Percentiles rank a stretch among this genome's conserved stretches.
These are phyloP conservation scores for Microbotryum scabiosae DNA, from an alignment of 1,284 basidiomycete species.

Conservation along the genomic window DNA sequence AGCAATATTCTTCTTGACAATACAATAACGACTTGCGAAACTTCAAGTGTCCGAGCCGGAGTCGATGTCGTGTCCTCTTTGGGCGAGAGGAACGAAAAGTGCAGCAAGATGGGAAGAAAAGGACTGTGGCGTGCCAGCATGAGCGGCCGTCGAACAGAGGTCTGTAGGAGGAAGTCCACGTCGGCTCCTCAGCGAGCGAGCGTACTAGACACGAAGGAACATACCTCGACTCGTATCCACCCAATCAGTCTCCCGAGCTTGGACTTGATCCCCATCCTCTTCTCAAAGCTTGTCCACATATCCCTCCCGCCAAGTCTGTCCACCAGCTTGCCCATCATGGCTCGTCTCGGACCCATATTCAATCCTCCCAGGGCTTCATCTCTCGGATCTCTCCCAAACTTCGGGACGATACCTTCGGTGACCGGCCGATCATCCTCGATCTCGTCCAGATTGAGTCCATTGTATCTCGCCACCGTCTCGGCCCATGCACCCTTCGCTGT, in stretches of 20 bases:
- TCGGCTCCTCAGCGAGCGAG: not conserved
- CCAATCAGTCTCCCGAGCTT: not conserved
- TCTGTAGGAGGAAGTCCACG: not conserved
- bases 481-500: not conserved
- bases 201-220: not conserved
- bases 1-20: not conserved
- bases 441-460: not conserved
- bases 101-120: not conserved
- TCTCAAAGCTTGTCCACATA: not conserved
- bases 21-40: not conserved
- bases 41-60: not conserved
- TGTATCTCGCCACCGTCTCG: not conserved
- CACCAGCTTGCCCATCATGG: not conserved
- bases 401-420: not conserved
- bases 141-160: not conserved
- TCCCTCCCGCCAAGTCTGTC: not conserved
- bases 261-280: not conserved
- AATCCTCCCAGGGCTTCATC: not conserved
- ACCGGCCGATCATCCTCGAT: not conserved
- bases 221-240: constrained; percentile 1
- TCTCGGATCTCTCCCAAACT: not conserved
- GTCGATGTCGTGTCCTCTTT: not conserved
- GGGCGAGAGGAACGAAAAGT: not conserved
- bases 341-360: constrained; percentile 1
- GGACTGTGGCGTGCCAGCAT: not conserved